Conservation (phyloP, 257 asterid genomes). For the Handroanthus guayacan region DNA sequence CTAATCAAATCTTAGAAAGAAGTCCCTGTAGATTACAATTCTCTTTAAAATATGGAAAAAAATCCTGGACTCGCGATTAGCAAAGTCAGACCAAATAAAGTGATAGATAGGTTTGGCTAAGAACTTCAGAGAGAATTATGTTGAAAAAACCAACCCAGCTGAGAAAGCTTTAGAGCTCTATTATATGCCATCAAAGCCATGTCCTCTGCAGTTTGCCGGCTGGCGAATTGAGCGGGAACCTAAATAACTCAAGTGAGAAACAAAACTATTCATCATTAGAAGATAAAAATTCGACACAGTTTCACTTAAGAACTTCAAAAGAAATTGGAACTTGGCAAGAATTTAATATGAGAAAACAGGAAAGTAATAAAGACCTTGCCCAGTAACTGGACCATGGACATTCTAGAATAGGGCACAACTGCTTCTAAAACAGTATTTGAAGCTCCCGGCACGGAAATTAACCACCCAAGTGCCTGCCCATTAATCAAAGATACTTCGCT, state of each 20-base stretch:
- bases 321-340: not conserved
- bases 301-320: not conserved
- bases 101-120: not conserved
- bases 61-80: not conserved
- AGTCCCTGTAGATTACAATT: not conserved
- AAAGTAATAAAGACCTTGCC: slow-evolving; percentile 64
- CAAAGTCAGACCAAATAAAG: not conserved
- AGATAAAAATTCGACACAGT: slow-evolving; percentile 4
- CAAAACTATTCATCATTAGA: not conserved
- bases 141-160: slow-evolving; percentile 58
- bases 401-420: slow-evolving; percentile 82
- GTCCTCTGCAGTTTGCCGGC: slow-evolving; percentile 81
- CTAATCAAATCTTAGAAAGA: slow-evolving; percentile 1
- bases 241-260: slow-evolving; percentile 25
- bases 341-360: not conserved
- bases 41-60: not conserved
- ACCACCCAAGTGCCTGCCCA: slow-evolving; percentile 87
- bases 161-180: slow-evolving; percentile 86
- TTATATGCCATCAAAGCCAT: slow-evolving; percentile 91
- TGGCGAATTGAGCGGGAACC: slow-evolving; percentile 72
- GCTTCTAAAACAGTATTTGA: slow-evolving; percentile 83
- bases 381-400: slow-evolving; percentile 84
- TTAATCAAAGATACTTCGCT: slow-evolving; percentile 29
- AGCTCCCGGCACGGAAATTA: slow-evolving; percentile 95
- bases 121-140: not conserved